Conservation (phyloP, 2,329 filamentous ascomycete genomes). For the Cladosporium oxysporum region DNA sequence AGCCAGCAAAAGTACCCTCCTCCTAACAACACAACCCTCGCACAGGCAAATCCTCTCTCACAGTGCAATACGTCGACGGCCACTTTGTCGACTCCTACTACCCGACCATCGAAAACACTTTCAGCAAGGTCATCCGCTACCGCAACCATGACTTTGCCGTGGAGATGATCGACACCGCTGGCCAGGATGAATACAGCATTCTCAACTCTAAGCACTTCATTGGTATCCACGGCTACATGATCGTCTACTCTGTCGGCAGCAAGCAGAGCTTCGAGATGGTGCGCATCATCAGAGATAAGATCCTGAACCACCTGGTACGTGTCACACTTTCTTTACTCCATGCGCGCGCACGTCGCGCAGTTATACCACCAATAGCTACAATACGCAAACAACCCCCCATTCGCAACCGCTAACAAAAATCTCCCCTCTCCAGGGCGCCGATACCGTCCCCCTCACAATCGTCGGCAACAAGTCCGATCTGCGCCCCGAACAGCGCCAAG, state of each 20-base stretch:
- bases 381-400: not conserved
- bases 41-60: constrained; percentile 92
- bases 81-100: constrained; percentile 99
- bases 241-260: constrained; percentile 96
- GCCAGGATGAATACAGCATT: constrained; percentile 97
- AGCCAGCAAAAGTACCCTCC: not conserved
- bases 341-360: not conserved
- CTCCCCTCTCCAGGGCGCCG: constrained; percentile 67
- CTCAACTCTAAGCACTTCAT: constrained; percentile 99
- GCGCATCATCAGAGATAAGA: constrained; percentile 93
- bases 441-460: constrained; percentile 88
- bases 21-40: constrained; percentile 21
- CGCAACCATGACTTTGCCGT: constrained; percentile 92
- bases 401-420: not conserved
- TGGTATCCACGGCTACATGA: constrained; percentile 97
- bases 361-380: not conserved
- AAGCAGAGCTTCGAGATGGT: constrained; percentile 97
- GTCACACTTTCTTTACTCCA: too few relatives aligned
- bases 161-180: constrained; percentile 97
- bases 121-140: constrained; percentile 90
- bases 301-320: constrained; percentile 87
- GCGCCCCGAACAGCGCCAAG: constrained; percentile 88
- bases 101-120: constrained; percentile 98
- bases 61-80: constrained; percentile 94
- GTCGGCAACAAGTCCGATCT: constrained; percentile 98